These are phyloP conservation scores for Coriaria nepalensis DNA, from an alignment of 306 rosid species.

Conservation along the genomic window DNA sequence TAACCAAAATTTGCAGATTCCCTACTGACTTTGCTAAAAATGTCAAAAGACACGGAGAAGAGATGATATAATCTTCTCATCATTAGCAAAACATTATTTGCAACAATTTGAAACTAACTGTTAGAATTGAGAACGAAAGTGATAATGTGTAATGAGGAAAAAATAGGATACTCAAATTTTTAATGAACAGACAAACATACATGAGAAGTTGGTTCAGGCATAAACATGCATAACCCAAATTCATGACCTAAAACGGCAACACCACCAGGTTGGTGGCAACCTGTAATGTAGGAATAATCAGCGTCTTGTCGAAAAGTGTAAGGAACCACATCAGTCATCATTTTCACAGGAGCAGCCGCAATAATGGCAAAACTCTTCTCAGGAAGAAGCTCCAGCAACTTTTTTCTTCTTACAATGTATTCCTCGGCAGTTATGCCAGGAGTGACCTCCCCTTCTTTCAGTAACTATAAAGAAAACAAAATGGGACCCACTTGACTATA, in stretches of 20 bases:
- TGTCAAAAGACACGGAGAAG: too few relatives aligned
- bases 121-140: too few relatives aligned
- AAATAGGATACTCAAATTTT: slow-evolving; percentile 1
- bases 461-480: slow-evolving; percentile 27
- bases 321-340: slow-evolving; percentile 98
- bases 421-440: slow-evolving; percentile 68
- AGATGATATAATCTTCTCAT: too few relatives aligned
- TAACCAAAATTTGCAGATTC: too few relatives aligned
- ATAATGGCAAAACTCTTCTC: slow-evolving; percentile 73
- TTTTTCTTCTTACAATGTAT: slow-evolving; percentile 59
- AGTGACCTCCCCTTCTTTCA: slow-evolving; percentile 78
- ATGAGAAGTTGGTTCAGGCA: slow-evolving; percentile 66
- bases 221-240: slow-evolving; percentile 85
- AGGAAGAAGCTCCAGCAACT: slow-evolving; percentile 72
- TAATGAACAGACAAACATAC: slow-evolving; percentile 31
- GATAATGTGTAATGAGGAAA: slow-evolving; percentile 5
- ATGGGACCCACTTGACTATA: background rate
- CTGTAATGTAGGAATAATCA: slow-evolving; percentile 73
- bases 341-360: slow-evolving; percentile 85
- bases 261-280: slow-evolving; percentile 95
- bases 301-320: slow-evolving; percentile 85
- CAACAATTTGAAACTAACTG: too few relatives aligned
- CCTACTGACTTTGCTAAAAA: too few relatives aligned
- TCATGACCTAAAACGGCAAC: slow-evolving; percentile 76
- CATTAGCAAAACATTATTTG: too few relatives aligned